Conservation (phyloP, 2,329 filamentous ascomycete genomes). For the Ascocoryne sarcoides region DNA sequence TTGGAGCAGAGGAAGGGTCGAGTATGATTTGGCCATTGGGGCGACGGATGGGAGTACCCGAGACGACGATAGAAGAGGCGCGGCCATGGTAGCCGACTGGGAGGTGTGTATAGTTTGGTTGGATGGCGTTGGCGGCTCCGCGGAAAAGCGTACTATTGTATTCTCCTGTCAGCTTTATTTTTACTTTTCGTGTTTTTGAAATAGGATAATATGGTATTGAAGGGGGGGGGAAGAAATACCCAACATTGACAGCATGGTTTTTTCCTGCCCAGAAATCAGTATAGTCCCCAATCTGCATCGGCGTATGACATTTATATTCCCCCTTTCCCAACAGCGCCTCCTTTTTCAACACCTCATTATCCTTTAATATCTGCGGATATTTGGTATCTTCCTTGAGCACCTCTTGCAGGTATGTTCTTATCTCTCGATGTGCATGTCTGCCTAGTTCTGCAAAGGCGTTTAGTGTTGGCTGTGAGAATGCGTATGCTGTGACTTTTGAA, state of each 20-base stretch:
- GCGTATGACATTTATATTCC: constrained; percentile 57
- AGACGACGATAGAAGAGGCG: constrained; percentile 47
- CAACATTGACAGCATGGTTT: constrained; percentile 62
- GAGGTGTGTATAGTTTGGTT: constrained; percentile 47
- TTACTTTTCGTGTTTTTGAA: too few species aligned
- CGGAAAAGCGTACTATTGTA: neutral
- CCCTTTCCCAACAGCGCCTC: constrained; percentile 49
- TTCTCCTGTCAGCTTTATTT: too few species aligned
- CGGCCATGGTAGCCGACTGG: constrained; percentile 46
- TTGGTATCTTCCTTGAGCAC: constrained; percentile 53
- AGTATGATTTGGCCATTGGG: constrained; percentile 67
- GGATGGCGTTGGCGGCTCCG: constrained; percentile 38
- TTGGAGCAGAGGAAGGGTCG: constrained; percentile 52
- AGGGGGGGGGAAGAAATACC: constrained; percentile 9
- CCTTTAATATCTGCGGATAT: constrained; percentile 51
- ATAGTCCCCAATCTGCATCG: constrained; percentile 74
- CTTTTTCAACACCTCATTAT: constrained; percentile 49
- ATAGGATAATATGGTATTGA: too few species aligned
- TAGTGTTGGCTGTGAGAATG: constrained; percentile 57
- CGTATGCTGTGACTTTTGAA: constrained; percentile 42
- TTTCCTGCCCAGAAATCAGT: constrained; percentile 78
- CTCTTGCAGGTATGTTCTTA: constrained; percentile 60
- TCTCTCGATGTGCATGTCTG: constrained; percentile 55
- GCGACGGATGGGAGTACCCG: constrained; percentile 62
- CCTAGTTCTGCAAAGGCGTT: constrained; percentile 70